Conservation (phyloP, 73 alveolate genomes). For the Tetrahymena malaccensis region DNA sequence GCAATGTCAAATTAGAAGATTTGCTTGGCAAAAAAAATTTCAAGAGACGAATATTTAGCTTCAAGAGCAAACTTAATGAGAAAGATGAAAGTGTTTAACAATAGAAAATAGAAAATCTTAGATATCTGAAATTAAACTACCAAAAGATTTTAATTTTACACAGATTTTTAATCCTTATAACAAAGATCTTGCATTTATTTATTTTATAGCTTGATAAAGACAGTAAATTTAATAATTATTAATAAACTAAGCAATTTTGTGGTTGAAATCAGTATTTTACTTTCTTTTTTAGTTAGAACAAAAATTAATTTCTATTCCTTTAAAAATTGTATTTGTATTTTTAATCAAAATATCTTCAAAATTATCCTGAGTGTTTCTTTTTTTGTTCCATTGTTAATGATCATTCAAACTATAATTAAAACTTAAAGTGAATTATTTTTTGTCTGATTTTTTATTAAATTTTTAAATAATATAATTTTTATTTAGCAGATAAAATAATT, state of each 20-base stretch:
- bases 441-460: no score
- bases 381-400: no score
- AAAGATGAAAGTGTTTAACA: neutral
- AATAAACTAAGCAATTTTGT: neutral
- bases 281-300: neutral
- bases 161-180: neutral
- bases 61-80: neutral
- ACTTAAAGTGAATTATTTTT: no score
- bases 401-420: no score
- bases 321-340: neutral
- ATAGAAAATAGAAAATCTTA: neutral
- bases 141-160: neutral
- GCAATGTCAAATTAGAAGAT: neutral
- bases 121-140: neutral
- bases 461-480: no score
- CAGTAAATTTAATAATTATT: neutral
- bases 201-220: neutral
- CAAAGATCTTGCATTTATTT: neutral
- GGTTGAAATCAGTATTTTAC: neutral
- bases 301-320: neutral
- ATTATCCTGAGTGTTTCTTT: no score
- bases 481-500: no score
- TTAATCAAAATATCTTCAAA: neutral
- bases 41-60: neutral
- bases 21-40: neutral